Evolutionary conservation across 176 grass and related monocot species (phyloP).

Genomic region (Rhynchospora breviuscula): DNA sequence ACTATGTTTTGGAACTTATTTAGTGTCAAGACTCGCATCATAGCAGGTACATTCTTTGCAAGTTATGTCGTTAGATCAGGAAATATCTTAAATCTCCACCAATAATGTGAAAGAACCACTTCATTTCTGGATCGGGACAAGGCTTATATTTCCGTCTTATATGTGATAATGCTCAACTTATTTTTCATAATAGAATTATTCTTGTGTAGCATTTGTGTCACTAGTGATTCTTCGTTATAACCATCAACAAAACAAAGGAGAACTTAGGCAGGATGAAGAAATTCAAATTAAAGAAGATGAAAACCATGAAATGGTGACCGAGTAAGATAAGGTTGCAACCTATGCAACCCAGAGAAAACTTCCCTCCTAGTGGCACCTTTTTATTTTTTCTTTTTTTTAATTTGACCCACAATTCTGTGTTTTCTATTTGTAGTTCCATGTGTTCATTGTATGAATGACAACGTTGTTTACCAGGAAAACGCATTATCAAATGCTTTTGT

Average conservation of each 20-base stretch:
- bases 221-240: slow-evolving; percentile 60
- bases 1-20: slow-evolving; percentile 91
- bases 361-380: neutral
- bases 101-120: neutral
- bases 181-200: neutral
- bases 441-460: neutral
- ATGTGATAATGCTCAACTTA: neutral
- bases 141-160: neutral
- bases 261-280: slow-evolving; percentile 6
- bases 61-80: neutral
- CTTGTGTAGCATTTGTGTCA: slow-evolving; percentile 63
- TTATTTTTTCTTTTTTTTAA: no score
- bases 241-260: slow-evolving; percentile 33
- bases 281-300: slow-evolving; percentile 33
- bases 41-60: slow-evolving; percentile 47
- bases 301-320: slow-evolving; percentile 21
- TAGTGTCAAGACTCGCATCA: slow-evolving; percentile 62
- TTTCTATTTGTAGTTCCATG: neutral
- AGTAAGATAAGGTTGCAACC: slow-evolving; percentile 17
- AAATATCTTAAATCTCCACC: neutral
- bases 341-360: neutral
- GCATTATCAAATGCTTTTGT: neutral
- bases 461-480: neutral
- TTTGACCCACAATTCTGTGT: neutral
- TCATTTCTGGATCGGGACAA: neutral